A percentile compares a stretch with the other conserved stretches of the same genome.
Conservation (phyloP, 1,139 yeast species). For the Blastobotrys serpentis region DNA sequence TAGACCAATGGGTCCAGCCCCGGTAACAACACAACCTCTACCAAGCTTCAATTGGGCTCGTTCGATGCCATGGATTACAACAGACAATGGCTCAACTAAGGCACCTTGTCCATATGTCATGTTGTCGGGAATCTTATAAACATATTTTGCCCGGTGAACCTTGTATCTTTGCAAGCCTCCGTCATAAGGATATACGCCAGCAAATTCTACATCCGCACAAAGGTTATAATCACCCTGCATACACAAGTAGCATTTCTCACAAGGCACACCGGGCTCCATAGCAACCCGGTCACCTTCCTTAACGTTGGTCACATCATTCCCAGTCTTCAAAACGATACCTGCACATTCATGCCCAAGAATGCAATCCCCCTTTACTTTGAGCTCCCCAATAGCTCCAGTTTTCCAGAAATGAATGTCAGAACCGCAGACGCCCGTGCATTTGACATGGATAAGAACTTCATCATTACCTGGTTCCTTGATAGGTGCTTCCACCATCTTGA, state of each 20-base stretch:
- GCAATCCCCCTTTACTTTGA: conserved; percentile 40
- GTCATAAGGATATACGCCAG: conserved; percentile 79
- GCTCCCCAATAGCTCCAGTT: conserved; percentile 69
- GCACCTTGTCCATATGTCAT: conserved; percentile 86
- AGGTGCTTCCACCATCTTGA: conserved; percentile 5
- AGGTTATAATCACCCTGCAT: conserved; percentile 74
- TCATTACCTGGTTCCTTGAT: conserved; percentile 36
- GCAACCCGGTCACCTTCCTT: conserved; percentile 51
- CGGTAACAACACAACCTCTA: conserved; percentile 4
- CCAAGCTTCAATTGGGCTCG: conserved; percentile 8
- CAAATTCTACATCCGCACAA: conserved; percentile 81
- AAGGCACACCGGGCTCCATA: conserved; percentile 70
- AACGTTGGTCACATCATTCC: conserved; percentile 60
- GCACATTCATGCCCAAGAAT: conserved; percentile 76
- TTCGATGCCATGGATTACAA: conserved; percentile 45
- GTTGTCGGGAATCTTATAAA: conserved; percentile 73
- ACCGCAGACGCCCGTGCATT: conserved; percentile 82
- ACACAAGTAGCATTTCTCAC: conserved; percentile 71
- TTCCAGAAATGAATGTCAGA: conserved; percentile 83
- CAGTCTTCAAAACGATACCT: conserved; percentile 65
- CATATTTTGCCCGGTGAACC: conserved; percentile 75
- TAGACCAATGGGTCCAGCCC: conserved; percentile 15
- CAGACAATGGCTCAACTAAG: conserved; percentile 81
- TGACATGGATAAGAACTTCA: conserved; percentile 47
- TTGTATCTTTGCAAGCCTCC: conserved; percentile 71